phyloP scores from a whole-genome alignment of 345 rosid genomes.

The Populus simonii region DNA sequence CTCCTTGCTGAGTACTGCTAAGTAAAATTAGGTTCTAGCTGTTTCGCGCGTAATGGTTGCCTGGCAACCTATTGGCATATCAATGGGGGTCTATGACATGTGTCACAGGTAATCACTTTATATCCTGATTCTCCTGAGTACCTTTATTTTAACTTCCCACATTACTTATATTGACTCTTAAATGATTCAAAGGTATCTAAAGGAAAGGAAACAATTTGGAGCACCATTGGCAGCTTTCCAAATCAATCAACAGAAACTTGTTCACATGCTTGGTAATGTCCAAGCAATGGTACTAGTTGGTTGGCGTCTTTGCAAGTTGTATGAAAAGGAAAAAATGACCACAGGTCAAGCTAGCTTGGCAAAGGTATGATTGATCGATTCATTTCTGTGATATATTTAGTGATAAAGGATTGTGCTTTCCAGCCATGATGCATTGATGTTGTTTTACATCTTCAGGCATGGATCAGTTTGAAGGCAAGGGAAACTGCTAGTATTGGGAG shows the following conservation, averaged over 20 bases:
- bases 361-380: slow-evolving; percentile 52
- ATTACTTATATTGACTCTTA: slow-evolving; percentile 12
- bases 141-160: neutral
- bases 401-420: neutral
- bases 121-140: neutral
- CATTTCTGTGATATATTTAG: neutral
- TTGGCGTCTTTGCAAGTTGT: slow-evolving; percentile 93
- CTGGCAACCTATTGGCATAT: slow-evolving; percentile 93
- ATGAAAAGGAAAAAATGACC: slow-evolving; percentile 82
- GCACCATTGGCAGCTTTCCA: slow-evolving; percentile 96
- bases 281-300: slow-evolving; percentile 93
- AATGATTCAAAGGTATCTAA: slow-evolving; percentile 54
- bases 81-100: slow-evolving; percentile 96
- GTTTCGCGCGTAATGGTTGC: slow-evolving; percentile 93
- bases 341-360: slow-evolving; percentile 95
- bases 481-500: slow-evolving; percentile 82
- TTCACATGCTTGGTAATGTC: slow-evolving; percentile 75
- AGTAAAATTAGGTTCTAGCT: slow-evolving; percentile 61
- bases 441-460: slow-evolving; percentile 46
- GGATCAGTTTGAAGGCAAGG: slow-evolving; percentile 75
- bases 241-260: slow-evolving; percentile 88
- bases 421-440: neutral
- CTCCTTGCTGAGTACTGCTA: slow-evolving; percentile 9
- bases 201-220: slow-evolving; percentile 96
- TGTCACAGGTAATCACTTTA: slow-evolving; percentile 68